phyloP scores from a whole-genome alignment of 257 asterid species.

The Solanum bulbocastanum region DNA sequence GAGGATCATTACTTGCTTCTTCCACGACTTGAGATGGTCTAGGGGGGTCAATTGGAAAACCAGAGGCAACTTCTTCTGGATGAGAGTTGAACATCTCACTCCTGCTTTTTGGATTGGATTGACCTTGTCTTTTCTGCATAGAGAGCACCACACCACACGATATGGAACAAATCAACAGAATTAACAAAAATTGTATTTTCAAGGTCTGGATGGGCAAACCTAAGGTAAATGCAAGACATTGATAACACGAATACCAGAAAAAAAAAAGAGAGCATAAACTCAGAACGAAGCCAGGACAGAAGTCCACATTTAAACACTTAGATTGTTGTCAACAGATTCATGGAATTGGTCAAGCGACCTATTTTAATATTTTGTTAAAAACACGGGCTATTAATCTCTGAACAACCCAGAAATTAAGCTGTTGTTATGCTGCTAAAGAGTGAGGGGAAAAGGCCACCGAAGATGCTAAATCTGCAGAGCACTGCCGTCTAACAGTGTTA shows the following conservation, averaged over 20 bases:
- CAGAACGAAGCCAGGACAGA: neutral
- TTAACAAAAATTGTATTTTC: neutral
- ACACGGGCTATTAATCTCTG: neutral
- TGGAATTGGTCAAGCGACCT: neutral
- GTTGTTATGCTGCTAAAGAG: neutral
- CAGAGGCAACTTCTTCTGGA: slow-evolving; percentile 83
- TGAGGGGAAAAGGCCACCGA: neutral
- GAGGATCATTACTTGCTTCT: slow-evolving; percentile 42
- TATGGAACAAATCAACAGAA: neutral
- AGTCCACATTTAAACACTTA: neutral
- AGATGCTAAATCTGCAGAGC: neutral
- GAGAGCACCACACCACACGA: slow-evolving; percentile 1
- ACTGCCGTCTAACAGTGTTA: neutral
- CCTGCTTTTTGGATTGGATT: slow-evolving; percentile 80
- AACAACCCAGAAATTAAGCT: neutral
- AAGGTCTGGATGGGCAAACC: neutral
- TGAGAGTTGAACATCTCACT: slow-evolving; percentile 94
- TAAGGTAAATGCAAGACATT: neutral
- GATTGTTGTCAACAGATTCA: neutral
- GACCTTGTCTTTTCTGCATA: slow-evolving; percentile 69
- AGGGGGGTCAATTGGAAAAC: slow-evolving; percentile 94
- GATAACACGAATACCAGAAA: neutral
- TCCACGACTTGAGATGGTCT: slow-evolving; percentile 63
- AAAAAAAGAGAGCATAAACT: neutral
- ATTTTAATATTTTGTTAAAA: neutral